These are phyloP conservation scores for Phoma herbarum DNA, from an alignment of 2,329 filamentous ascomycete genomes.

Conservation along the genomic window DNA sequence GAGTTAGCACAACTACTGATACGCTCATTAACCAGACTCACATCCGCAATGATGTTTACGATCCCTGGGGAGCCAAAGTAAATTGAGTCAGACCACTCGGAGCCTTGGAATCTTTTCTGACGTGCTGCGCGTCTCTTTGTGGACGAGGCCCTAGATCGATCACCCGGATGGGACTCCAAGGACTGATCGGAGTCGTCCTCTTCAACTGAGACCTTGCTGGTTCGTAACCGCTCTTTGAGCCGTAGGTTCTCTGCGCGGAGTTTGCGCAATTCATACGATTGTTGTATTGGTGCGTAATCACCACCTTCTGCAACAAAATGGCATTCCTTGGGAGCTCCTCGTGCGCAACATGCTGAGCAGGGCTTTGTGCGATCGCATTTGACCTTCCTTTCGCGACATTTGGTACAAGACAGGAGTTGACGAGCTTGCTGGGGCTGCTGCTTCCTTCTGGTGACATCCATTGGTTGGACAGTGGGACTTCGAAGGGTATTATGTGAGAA, in stretches of 20 bases:
- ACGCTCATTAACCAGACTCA: constrained; percentile 29
- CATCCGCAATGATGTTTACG: constrained; percentile 58
- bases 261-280: constrained; percentile 59
- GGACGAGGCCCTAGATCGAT: constrained; percentile 29
- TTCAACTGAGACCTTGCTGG: constrained; percentile 45
- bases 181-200: constrained; percentile 49
- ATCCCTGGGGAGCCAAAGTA: constrained; percentile 62
- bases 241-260: constrained; percentile 57
- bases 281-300: constrained; percentile 58
- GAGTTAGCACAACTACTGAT: constrained; percentile 28
- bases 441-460: constrained; percentile 40
- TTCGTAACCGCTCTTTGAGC: constrained; percentile 55
- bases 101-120: constrained; percentile 52
- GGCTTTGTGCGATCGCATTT: constrained; percentile 62
- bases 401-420: constrained; percentile 59
- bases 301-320: constrained; percentile 58
- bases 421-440: constrained; percentile 54
- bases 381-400: constrained; percentile 60
- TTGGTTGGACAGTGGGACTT: constrained; percentile 21
- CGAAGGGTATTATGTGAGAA: constrained; percentile 28
- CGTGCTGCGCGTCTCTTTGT: constrained; percentile 35
- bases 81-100: constrained; percentile 55
- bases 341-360: constrained; percentile 59
- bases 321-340: constrained; percentile 58
- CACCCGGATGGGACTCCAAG: constrained; percentile 33